These are phyloP conservation scores for Canavalia gladiata DNA, from an alignment of 306 rosid species.

Conservation along the genomic window DNA sequence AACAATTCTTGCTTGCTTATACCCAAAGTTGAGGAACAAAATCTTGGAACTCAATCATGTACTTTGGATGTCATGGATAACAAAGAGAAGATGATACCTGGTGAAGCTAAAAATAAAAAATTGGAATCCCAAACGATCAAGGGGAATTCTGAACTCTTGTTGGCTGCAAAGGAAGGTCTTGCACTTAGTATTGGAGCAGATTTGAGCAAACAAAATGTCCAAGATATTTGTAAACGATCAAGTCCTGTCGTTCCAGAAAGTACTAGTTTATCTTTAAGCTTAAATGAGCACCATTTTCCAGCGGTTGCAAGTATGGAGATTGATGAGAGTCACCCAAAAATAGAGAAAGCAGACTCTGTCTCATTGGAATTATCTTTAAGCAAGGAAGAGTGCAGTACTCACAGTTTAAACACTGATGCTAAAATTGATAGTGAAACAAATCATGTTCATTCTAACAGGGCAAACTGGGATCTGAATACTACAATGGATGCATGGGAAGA, in stretches of 20 bases:
- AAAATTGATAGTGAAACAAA: conserved; percentile 44
- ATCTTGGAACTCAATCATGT: conserved; percentile 40
- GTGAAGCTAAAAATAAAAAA: conserved; percentile 39
- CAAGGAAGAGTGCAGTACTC: conserved; percentile 55
- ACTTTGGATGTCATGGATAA: conserved; percentile 52
- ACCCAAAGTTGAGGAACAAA: conserved; percentile 62
- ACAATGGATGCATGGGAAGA: conserved; percentile 96
- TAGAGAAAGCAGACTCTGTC: conserved; percentile 54
- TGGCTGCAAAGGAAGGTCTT: conserved; percentile 62
- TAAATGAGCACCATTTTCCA: conserved; percentile 58
- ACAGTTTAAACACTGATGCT: conserved; percentile 46
- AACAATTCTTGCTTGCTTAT: conserved; percentile 42
- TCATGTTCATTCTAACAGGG: conserved; percentile 65
- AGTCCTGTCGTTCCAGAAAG: conserved; percentile 52
- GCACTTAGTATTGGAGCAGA: conserved; percentile 54
- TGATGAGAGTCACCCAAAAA: conserved; percentile 43
- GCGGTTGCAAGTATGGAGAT: conserved; percentile 43
- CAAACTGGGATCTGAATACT: conserved; percentile 97
- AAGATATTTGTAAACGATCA: conserved; percentile 56
- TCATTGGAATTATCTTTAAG: conserved; percentile 76
- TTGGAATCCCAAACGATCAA: conserved; percentile 43
- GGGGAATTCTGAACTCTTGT: conserved; percentile 58
- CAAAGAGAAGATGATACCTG: conserved; percentile 50
- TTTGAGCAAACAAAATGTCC: conserved; percentile 45
- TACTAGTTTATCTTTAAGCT: conserved; percentile 60